Conservation (phyloP, 2,329 filamentous ascomycete species). For the Ophiostoma montium region DNA sequence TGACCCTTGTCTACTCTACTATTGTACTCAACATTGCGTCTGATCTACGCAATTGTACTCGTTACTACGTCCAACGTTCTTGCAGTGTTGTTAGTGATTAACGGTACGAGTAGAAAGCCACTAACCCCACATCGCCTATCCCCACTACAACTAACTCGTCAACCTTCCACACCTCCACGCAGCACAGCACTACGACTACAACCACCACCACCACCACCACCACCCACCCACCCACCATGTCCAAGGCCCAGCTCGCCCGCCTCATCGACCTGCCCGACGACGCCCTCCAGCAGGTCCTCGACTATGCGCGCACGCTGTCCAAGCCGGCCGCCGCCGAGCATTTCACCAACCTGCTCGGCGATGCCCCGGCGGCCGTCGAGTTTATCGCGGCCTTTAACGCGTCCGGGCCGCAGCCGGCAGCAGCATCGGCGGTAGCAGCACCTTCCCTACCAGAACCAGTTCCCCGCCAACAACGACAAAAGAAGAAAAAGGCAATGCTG, state of each 20-base stretch:
- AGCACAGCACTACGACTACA: too few species aligned
- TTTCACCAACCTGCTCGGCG: conserved; percentile 76
- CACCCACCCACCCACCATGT: conserved; percentile 27
- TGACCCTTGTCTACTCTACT: too few species aligned
- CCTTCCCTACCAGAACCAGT: conserved; percentile 23
- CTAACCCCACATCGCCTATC: too few species aligned
- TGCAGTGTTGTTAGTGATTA: too few species aligned
- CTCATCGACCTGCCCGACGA: conserved; percentile 76
- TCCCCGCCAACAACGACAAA: conserved; percentile 33
- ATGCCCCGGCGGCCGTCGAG: conserved; percentile 61
- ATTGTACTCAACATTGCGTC: too few species aligned
- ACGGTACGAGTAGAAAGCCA: too few species aligned
- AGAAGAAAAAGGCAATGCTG: conserved; percentile 45
- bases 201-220: too few species aligned
- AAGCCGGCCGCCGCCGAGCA: conserved; percentile 69
- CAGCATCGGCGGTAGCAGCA: not conserved
- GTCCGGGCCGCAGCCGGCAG: conserved; percentile 21
- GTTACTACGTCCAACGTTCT: too few species aligned
- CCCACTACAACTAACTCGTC: too few species aligned
- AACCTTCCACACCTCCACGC: too few species aligned
- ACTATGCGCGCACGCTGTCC: conserved; percentile 65
- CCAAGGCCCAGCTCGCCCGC: conserved; percentile 54
- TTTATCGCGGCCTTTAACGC: conserved; percentile 75
- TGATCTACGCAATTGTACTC: too few species aligned
- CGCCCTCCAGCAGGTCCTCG: conserved; percentile 69